Percentiles rank a stretch among this genome's conserved stretches.
Conservation (phyloP, 345 rosid genomes). For the Draba incana region DNA sequence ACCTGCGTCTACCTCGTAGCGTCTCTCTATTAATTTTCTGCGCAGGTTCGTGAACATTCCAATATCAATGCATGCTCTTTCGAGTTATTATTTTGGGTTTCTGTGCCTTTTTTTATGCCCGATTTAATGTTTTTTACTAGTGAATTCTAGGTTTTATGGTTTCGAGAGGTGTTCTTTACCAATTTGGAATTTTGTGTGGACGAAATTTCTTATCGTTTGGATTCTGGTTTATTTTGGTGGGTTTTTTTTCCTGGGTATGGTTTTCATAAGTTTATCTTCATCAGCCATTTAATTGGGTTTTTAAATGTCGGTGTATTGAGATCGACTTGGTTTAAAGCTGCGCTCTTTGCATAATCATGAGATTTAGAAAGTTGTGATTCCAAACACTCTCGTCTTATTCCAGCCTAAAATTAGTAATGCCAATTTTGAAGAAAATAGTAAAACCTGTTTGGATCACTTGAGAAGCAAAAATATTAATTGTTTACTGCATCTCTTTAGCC, state of each 20-base stretch:
- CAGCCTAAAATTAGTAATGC: not conserved
- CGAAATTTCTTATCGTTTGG: not conserved
- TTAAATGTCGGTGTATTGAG: not conserved
- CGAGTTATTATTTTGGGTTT: not conserved
- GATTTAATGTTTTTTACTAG: not conserved
- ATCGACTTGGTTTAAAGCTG: not conserved
- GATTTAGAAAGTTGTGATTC: not conserved
- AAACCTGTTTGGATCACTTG: slow-evolving; percentile 7
- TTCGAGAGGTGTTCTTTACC: not conserved
- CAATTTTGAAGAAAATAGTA: not conserved
- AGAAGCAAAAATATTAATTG: not conserved
- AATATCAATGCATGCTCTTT: slow-evolving; percentile 23
- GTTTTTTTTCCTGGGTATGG: not conserved
- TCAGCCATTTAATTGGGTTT: not conserved
- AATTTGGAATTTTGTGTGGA: slow-evolving; percentile 18
- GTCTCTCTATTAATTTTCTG: slow-evolving; percentile 16
- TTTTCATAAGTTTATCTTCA: no score
- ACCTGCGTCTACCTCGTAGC: slow-evolving; percentile 14
- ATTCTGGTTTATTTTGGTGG: no score
- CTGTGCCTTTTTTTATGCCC: not conserved
- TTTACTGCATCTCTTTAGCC: not conserved
- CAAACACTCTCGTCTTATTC: not conserved
- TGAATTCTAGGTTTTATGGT: slow-evolving; percentile 18
- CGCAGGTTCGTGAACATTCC: slow-evolving; percentile 37
- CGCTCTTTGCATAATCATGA: slow-evolving; percentile 28